Base-by-base conservation (phyloP, 106 monocot species). In the Allium cepa region DNA sequence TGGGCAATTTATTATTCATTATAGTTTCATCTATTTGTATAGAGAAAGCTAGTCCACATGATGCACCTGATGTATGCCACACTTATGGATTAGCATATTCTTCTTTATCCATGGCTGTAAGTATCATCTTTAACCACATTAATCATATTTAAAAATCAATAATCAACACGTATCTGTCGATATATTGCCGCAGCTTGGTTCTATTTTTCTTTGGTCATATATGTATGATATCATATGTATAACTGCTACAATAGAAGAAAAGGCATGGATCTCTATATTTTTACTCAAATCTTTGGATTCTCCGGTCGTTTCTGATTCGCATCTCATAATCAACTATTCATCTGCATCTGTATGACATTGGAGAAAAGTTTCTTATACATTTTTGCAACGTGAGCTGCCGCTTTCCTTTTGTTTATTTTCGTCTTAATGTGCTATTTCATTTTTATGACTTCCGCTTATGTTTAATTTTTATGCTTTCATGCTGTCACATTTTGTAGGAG, bases 51-150 rank as follows among this genome's bases (percentile, higher is more conserved):
- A 92, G 88, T 71, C 88, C 92, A 15, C 85, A 88, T 72, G 92
- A 87, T 67, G 76, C 47, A 76, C 79, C 82, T 28, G 83, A 85
- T 72, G 68, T 70, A 68, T 92, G 92, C 60, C 66, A 53, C 26
- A 79, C 77, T 11, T 85, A 81, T 73, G 92, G 80, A 46, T 50
- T 88, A 68, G 81, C 78, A 46, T 92, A 92, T 77, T 75, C 74
- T 57, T 92, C 88, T 62, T 83, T 92, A 17, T 92, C 92, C 22
- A 81, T 92, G 92, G 88, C 92, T 66, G 92, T 92, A 80, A 83
- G 87, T 72, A 18, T 62, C 49, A 17, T 53, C 17, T 69, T 45
- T 68, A 27, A 53, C 36, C 36, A 36, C 36, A 36, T 36, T 36
- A 36, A 5, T 36, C 5, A 36, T 36, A 36, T 4, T 36, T 36